A percentile compares a stretch with the other conserved stretches of the same genome.
Evolutionary conservation across 805 yeast species (phyloP).

Genomic region (Yarrowia porcina): DNA sequence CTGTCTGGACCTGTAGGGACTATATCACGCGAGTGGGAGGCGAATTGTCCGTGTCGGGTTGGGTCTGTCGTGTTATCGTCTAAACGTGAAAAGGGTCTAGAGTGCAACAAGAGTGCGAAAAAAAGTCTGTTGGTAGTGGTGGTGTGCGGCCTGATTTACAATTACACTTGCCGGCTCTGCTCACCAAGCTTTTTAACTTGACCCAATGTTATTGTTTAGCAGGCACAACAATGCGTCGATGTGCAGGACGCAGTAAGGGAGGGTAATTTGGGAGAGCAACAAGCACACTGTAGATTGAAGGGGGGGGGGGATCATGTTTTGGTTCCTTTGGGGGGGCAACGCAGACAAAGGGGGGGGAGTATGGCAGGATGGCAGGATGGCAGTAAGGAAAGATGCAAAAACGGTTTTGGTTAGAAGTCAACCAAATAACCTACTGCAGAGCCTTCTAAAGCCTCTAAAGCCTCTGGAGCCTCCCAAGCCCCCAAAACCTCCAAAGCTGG

Average conservation of each 20-base stretch:
- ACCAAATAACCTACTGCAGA: background rate
- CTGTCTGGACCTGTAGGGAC: too few species aligned
- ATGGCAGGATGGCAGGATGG: too few species aligned
- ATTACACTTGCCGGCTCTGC: constrained; percentile 20
- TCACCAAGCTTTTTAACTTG: constrained; percentile 22
- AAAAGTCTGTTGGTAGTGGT: constrained; percentile 3
- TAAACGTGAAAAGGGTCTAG: background rate
- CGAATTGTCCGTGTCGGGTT: background rate
- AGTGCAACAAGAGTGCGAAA: background rate
- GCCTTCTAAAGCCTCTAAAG: background rate
- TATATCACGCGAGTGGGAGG: background rate
- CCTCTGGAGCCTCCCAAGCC: background rate
- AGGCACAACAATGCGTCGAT: constrained; percentile 21
- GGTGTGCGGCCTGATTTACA: constrained; percentile 23
- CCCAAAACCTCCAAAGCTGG: background rate
- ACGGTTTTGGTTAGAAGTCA: background rate
- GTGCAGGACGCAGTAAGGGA: constrained; percentile 20
- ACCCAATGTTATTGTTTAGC: constrained; percentile 20
- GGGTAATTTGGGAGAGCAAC: constrained; percentile 24
- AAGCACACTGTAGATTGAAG: background rate
- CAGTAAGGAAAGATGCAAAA: background rate
- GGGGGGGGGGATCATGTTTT: background rate
- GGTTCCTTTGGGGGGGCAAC: background rate
- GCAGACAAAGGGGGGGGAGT: too few species aligned
- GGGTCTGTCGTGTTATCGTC: background rate